Evolutionary conservation across 768 basidiomycete genomes (phyloP).

Genomic region (Phanerodontia chrysosporium): DNA sequence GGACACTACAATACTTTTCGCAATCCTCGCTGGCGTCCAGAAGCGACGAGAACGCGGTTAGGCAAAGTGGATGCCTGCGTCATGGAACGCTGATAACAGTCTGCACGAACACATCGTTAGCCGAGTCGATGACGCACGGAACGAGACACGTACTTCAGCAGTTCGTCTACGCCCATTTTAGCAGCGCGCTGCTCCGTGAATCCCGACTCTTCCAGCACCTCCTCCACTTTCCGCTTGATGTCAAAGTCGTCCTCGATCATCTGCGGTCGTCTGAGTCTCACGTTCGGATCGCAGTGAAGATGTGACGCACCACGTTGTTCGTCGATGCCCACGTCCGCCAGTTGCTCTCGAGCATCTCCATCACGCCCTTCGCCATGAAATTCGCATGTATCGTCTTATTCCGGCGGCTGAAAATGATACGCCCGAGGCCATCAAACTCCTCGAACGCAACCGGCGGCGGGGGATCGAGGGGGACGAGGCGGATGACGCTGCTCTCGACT

Average conservation of each 20-base stretch:
- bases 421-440: constrained; percentile 93
- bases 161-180: constrained; percentile 91
- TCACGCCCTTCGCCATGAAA: constrained; percentile 91
- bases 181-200: constrained; percentile 77
- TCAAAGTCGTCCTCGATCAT: constrained; percentile 65
- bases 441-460: constrained; percentile 95
- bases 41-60: constrained; percentile 24
- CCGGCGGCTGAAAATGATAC: constrained; percentile 84
- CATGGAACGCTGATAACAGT: constrained; percentile 69
- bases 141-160: constrained; percentile 64
- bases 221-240: constrained; percentile 69
- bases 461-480: constrained; percentile 88
- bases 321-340: constrained; percentile 89
- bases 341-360: constrained; percentile 92
- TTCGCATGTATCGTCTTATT: constrained; percentile 90
- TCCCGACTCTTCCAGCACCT: constrained; percentile 66
- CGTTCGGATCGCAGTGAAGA: not conserved
- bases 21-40: not conserved
- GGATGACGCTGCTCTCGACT: constrained; percentile 90
- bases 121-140: not conserved
- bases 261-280: constrained; percentile 30
- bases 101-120: constrained; percentile 30
- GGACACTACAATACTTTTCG: not conserved
- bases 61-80: constrained; percentile 71
- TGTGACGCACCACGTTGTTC: constrained; percentile 58